phyloP scores from a whole-genome alignment of 306 rosid genomes.

The Citrullus colocynthis region DNA sequence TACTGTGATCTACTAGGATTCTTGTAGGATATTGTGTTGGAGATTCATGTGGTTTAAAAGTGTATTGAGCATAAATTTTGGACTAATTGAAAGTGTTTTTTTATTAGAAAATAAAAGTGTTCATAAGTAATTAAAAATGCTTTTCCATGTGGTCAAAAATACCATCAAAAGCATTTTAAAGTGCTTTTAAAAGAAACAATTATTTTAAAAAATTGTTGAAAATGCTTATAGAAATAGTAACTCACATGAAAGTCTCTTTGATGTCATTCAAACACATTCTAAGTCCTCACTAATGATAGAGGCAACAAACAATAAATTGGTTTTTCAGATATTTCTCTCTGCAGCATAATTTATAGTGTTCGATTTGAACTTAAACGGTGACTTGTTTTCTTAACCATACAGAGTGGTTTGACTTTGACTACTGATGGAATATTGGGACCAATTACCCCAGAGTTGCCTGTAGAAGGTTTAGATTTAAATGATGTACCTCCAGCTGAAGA shows the following conservation, averaged over 20 bases:
- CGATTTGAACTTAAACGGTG: not conserved
- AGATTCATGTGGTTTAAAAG: not conserved
- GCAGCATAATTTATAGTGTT: not conserved
- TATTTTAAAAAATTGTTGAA: too few species aligned
- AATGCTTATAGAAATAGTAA: not conserved
- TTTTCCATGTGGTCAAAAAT: not conserved
- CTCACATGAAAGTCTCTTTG: not conserved
- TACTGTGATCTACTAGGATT: not conserved
- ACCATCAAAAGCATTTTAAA: not conserved
- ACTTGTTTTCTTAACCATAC: constrained; percentile 12
- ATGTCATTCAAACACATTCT: not conserved
- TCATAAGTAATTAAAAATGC: not conserved
- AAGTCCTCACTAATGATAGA: not conserved
- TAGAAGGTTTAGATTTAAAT: constrained; percentile 72
- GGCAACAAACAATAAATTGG: not conserved
- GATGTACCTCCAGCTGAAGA: constrained; percentile 56
- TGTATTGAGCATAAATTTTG: not conserved
- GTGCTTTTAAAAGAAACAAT: not conserved
- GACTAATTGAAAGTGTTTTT: not conserved
- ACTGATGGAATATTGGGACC: constrained; percentile 87
- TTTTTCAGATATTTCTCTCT: not conserved
- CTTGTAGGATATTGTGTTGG: not conserved
- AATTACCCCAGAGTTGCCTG: constrained; percentile 61
- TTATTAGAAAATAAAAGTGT: not conserved
- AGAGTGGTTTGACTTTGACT: constrained; percentile 83